Evolutionary conservation across 148 eudicot species (phyloP).

Genomic region (Cornus florida): DNA sequence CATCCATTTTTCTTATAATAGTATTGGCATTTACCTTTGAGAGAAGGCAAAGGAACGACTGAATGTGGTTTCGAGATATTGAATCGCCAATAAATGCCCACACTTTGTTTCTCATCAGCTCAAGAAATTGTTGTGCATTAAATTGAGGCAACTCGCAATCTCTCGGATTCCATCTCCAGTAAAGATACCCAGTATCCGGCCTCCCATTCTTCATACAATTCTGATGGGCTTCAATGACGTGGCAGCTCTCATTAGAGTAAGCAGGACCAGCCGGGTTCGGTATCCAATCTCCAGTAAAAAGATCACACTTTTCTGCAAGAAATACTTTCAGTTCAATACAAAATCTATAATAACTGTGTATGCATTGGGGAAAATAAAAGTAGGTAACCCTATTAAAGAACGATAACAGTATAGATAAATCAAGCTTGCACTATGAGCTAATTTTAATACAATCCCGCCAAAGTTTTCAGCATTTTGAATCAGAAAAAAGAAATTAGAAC

Average conservation of each 20-base stretch:
- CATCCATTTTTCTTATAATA: background rate
- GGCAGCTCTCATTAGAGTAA: constrained; percentile 59
- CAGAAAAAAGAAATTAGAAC: background rate
- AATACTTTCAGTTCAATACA: background rate
- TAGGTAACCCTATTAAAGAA: constrained; percentile 5
- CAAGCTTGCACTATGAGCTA: background rate
- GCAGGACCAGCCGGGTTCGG: constrained; percentile 50
- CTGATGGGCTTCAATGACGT: constrained; percentile 49
- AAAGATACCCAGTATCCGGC: constrained; percentile 63
- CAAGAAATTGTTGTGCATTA: constrained; percentile 42
- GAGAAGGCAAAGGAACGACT: constrained; percentile 59
- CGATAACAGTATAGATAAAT: background rate
- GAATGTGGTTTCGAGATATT: constrained; percentile 63
- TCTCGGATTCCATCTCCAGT: constrained; percentile 66
- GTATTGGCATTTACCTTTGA: constrained; percentile 41
- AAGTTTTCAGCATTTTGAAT: background rate
- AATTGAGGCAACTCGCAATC: constrained; percentile 53
- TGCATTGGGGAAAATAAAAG: background rate
- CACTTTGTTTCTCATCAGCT: constrained; percentile 49
- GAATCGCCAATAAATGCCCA: constrained; percentile 74
- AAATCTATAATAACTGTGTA: background rate
- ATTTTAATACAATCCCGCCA: background rate
- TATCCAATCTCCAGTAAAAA: constrained; percentile 61
- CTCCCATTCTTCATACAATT: constrained; percentile 75
- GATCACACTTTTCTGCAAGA: constrained; percentile 45